Evolutionary conservation across 768 basidiomycete species (phyloP).

Genomic region (Suillus discolor): DNA sequence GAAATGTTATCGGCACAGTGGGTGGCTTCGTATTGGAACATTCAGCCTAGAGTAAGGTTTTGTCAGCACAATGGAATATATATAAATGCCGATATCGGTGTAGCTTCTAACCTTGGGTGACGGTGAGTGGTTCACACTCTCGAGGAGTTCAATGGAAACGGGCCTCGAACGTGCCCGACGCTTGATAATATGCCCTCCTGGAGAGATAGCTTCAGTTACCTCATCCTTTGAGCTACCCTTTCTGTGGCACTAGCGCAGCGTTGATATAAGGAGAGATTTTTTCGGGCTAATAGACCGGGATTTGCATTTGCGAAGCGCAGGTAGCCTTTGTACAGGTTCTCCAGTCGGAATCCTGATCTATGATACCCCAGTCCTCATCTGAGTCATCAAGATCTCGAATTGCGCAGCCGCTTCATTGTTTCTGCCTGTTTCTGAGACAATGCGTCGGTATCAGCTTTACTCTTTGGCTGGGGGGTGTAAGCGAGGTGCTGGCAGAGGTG

Average conservation of each 20-base stretch:
- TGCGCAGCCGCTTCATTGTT: constrained; percentile 61
- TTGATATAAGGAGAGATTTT: constrained; percentile 25
- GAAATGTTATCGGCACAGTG: constrained; percentile 33
- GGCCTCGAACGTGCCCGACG: constrained; percentile 75
- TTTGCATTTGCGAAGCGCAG: constrained; percentile 28
- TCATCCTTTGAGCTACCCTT: constrained; percentile 53
- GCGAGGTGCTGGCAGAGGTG: constrained; percentile 34
- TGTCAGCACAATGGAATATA: background rate
- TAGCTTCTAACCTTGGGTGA: constrained; percentile 36
- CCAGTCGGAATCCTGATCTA: constrained; percentile 54
- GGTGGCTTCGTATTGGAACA: constrained; percentile 15
- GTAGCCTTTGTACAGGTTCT: constrained; percentile 43
- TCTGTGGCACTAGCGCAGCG: constrained; percentile 29
- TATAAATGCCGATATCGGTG: background rate
- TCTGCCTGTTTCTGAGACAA: constrained; percentile 59
- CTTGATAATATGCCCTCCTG: constrained; percentile 76
- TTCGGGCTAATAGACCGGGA: constrained; percentile 33
- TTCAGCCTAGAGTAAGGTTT: constrained; percentile 2
- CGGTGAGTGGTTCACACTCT: constrained; percentile 47
- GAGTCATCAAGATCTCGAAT: constrained; percentile 57
- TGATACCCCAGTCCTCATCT: constrained; percentile 45
- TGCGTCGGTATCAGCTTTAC: constrained; percentile 39
- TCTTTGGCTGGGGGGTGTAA: constrained; percentile 35
- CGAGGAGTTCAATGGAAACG: constrained; percentile 64
- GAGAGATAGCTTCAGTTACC: constrained; percentile 70